These are phyloP conservation scores for Epichloe gansuensis DNA, from an alignment of 2,329 filamentous ascomycete genomes.

Conservation along the genomic window DNA sequence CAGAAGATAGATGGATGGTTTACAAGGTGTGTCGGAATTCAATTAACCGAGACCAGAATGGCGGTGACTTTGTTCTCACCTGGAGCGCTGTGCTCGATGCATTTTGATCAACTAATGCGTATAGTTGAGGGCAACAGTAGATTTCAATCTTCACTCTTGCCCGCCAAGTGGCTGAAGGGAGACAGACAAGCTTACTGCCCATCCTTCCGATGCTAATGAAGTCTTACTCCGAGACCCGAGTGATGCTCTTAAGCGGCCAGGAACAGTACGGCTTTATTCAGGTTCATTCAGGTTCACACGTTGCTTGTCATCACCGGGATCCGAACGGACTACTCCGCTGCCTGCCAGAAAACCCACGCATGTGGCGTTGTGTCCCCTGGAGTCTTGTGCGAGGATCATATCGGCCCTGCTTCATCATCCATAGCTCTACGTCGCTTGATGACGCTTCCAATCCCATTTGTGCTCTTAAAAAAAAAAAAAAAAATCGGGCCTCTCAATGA, in stretches of 20 bases:
- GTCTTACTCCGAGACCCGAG: neutral
- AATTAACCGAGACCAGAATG: conserved; percentile 7
- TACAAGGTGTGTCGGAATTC: neutral
- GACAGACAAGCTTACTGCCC: neutral
- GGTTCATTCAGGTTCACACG: neutral
- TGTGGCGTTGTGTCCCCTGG: neutral
- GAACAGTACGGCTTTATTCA: neutral
- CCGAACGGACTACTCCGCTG: neutral
- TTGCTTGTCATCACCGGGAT: neutral
- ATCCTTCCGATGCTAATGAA: neutral
- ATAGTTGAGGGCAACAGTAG: neutral
- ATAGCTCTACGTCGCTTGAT: conserved; percentile 4
- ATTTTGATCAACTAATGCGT: neutral
- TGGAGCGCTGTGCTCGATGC: neutral
- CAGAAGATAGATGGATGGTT: neutral
- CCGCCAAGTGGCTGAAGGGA: neutral
- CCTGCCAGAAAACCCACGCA: neutral
- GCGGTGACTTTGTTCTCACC: conserved; percentile 2
- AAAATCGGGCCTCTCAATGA: neutral
- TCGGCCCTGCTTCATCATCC: conserved; percentile 5
- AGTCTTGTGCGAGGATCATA: conserved; percentile 5
- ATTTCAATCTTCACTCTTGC: neutral
- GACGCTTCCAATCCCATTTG: neutral
- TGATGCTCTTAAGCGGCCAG: neutral
- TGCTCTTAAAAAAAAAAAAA: neutral